Evolutionary conservation across 2,329 filamentous ascomycete species (phyloP).

Genomic region (Xylaria sp.): DNA sequence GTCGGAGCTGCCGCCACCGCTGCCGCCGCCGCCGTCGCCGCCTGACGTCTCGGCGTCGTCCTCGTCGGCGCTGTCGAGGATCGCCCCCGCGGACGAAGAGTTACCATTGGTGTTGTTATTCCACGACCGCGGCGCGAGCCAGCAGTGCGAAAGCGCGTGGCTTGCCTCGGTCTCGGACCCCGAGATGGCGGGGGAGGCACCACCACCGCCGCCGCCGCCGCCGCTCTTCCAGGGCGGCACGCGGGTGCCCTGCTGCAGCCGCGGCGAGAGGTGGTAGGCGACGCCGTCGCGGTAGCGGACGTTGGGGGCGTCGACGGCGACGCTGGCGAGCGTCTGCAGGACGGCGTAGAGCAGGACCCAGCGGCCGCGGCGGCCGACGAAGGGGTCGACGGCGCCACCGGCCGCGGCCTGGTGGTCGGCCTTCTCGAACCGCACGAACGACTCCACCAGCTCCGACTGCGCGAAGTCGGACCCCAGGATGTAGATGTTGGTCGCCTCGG

Average conservation of each 20-base stretch:
- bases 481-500: constrained; percentile 62
- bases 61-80: constrained; percentile 21
- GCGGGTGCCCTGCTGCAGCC: constrained; percentile 52
- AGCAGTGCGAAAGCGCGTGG: constrained; percentile 58
- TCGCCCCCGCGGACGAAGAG: no score
- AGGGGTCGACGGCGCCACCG: constrained; percentile 54
- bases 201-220: no score
- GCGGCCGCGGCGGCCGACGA: constrained; percentile 58
- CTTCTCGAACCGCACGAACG: constrained; percentile 61
- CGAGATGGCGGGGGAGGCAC: no score
- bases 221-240: constrained; percentile 59
- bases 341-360: constrained; percentile 65
- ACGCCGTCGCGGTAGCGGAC: constrained; percentile 55
- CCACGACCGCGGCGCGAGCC: constrained; percentile 49
- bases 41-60: constrained; percentile 29
- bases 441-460: constrained; percentile 57
- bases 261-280: constrained; percentile 59
- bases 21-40: constrained; percentile 16
- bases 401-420: constrained; percentile 52
- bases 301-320: constrained; percentile 60
- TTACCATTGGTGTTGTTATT: no score
- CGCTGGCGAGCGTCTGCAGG: constrained; percentile 60
- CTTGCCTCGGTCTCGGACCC: constrained; percentile 39
- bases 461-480: constrained; percentile 55
- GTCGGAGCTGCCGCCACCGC: constrained; percentile 12